These are phyloP conservation scores for Lanmaoa rubissima DNA, from an alignment of 768 basidiomycete genomes.

Conservation along the genomic window DNA sequence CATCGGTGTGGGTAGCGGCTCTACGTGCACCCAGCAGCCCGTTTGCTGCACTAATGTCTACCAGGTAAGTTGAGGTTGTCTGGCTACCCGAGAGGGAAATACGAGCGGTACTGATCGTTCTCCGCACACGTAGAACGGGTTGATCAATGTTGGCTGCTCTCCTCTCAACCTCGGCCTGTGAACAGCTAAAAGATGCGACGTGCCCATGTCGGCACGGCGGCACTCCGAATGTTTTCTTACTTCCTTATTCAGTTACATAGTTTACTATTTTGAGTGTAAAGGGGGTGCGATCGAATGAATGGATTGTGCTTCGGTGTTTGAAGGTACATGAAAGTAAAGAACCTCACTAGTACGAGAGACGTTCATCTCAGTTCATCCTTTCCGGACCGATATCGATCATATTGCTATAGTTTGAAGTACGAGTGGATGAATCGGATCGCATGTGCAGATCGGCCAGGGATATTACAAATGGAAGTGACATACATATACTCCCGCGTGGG, in stretches of 20 bases:
- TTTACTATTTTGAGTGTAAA: background rate
- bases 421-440: background rate
- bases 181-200: background rate
- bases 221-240: background rate
- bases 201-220: background rate
- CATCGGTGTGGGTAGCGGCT: background rate
- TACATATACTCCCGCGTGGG: no score
- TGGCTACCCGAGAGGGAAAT: no score
- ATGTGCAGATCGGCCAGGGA: background rate
- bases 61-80: conserved; percentile 1
- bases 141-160: conserved; percentile 14
- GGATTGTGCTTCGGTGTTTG: background rate
- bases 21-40: conserved; percentile 8
- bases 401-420: background rate
- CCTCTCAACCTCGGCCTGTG: conserved; percentile 9
- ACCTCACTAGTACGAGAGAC: background rate
- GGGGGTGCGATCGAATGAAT: background rate
- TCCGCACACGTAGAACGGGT: conserved; percentile 2
- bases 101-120: background rate
- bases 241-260: background rate
- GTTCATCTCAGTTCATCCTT: background rate
- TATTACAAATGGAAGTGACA: background rate
- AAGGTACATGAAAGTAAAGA: background rate
- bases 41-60: conserved; percentile 16
- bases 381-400: no score